Conservation (phyloP, 1,284 basidiomycete genomes). For the Ganoderma multipileum region DNA sequence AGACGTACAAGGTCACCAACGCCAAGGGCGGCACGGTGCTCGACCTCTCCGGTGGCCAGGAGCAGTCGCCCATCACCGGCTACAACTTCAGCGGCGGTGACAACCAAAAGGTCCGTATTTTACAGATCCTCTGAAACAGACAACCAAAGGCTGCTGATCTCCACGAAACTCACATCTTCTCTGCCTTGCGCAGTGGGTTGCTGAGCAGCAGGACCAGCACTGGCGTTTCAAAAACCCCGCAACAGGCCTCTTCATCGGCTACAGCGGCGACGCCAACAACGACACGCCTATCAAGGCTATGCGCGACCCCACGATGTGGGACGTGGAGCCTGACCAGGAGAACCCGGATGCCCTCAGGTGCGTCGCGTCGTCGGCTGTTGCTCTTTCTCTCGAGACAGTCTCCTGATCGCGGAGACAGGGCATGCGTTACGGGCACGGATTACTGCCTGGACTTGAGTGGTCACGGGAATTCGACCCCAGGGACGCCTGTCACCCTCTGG, state of each 20-base stretch:
- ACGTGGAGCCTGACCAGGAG: constrained; percentile 30
- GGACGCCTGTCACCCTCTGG: constrained; percentile 37
- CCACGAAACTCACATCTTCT: neutral
- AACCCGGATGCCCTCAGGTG: constrained; percentile 26
- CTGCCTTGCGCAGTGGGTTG: constrained; percentile 47
- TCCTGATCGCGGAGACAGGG: constrained; percentile 16
- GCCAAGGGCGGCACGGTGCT: constrained; percentile 54
- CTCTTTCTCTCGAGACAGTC: neutral
- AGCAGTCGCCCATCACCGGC: constrained; percentile 57
- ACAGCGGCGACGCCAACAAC: constrained; percentile 38
- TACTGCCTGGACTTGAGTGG: constrained; percentile 35
- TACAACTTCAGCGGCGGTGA: constrained; percentile 47
- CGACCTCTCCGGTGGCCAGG: constrained; percentile 56
- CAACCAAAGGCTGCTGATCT: neutral
- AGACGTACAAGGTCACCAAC: constrained; percentile 55
- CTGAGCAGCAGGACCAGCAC: constrained; percentile 41
- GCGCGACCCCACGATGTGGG: constrained; percentile 36
- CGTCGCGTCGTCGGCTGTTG: constrained; percentile 3
- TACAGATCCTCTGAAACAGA: neutral
- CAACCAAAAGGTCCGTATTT: constrained; percentile 54
- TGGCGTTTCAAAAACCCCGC: constrained; percentile 49
- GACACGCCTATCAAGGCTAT: constrained; percentile 45
- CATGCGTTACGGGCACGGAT: constrained; percentile 32
- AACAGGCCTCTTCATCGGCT: constrained; percentile 47
- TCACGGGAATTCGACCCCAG: constrained; percentile 36